Evolutionary conservation across 2,329 filamentous ascomycete genomes (phyloP).

Genomic region (Sporothrix euskadiensis): DNA sequence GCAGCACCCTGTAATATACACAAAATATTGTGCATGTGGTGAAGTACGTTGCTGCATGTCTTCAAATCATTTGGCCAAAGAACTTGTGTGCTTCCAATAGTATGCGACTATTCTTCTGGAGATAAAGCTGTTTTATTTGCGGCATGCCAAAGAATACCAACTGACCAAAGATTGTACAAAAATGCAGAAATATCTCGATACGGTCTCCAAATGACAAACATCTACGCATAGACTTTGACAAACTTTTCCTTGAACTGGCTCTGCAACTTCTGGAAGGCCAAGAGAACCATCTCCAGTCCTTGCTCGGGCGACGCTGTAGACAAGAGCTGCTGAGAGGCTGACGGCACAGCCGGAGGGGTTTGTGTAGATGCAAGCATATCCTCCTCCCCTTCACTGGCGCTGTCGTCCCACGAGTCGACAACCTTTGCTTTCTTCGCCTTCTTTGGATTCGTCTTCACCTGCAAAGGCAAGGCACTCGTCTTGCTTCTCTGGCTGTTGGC

Average conservation of each 20-base stretch:
- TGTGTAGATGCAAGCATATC: not conserved
- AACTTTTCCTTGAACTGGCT: not conserved
- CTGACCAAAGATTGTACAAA: not conserved
- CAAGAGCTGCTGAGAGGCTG: not conserved
- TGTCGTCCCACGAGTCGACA: constrained; percentile 14
- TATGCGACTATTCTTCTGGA: not conserved
- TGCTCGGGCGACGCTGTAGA: not conserved
- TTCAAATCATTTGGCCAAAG: not conserved
- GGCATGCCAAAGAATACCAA: not conserved
- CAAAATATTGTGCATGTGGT: not conserved
- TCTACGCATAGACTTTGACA: not conserved
- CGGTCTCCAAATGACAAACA: no score
- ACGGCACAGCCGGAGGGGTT: not conserved
- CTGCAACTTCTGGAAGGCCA: not conserved
- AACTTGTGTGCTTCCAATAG: not conserved
- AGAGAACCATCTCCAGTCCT: not conserved
- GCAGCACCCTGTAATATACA: no score
- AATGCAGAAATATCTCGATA: not conserved
- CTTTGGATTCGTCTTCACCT: not conserved
- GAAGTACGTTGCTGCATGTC: not conserved
- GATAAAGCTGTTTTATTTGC: not conserved
- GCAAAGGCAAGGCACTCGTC: not conserved
- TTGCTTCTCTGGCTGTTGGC: constrained; percentile 21
- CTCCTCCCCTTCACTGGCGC: not conserved
- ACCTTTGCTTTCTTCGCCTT: constrained; percentile 38